Conservation (phyloP, 306 rosid species). For the Dryas octopetala region DNA sequence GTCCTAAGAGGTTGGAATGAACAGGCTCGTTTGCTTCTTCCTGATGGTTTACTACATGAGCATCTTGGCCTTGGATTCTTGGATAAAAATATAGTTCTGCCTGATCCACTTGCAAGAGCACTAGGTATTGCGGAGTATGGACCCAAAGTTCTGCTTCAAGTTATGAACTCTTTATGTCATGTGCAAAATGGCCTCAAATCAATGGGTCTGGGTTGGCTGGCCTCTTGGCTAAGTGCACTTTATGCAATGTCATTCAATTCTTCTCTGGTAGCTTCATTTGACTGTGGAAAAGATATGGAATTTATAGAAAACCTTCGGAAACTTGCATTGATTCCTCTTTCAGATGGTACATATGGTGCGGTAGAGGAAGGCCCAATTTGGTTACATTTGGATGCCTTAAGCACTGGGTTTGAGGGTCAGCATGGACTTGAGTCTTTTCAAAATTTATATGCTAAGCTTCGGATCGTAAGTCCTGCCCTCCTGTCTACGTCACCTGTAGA, state of each 20-base stretch:
- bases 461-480: constrained; percentile 69
- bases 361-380: constrained; percentile 77
- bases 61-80: constrained; percentile 89
- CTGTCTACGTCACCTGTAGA: constrained; percentile 49
- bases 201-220: constrained; percentile 73
- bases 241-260: constrained; percentile 47
- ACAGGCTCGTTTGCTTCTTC: constrained; percentile 65
- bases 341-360: constrained; percentile 78
- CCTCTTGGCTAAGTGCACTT: constrained; percentile 62
- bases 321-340: constrained; percentile 74
- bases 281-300: constrained; percentile 45
- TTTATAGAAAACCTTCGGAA: constrained; percentile 49
- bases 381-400: constrained; percentile 60
- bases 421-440: constrained; percentile 70
- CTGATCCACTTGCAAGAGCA: constrained; percentile 69
- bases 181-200: constrained; percentile 44
- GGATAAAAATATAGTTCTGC: constrained; percentile 50
- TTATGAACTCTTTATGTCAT: constrained; percentile 56
- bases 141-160: constrained; percentile 59
- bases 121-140: constrained; percentile 87
- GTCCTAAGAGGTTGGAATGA: constrained; percentile 92
- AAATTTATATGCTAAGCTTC: constrained; percentile 62
- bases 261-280: constrained; percentile 38
- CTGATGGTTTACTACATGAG: constrained; percentile 53
- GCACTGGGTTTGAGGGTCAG: constrained; percentile 49